phyloP scores from a whole-genome alignment of 371 early-diverging fungal genomes.

The Mucor sp. region DNA sequence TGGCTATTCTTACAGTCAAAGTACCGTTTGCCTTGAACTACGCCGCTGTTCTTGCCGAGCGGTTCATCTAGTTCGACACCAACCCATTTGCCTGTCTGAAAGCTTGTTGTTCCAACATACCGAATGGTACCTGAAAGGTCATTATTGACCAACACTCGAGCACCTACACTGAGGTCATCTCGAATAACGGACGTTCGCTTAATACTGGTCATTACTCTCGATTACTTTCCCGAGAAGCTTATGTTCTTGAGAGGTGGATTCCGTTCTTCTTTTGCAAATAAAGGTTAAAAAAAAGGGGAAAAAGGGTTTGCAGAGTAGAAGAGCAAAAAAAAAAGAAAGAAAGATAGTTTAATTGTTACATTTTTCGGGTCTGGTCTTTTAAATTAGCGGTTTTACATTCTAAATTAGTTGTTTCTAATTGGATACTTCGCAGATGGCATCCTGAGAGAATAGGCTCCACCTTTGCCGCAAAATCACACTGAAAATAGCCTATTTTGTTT shows the following conservation, averaged over 20 bases:
- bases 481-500: too few relatives aligned
- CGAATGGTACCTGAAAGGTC: constrained; percentile 58
- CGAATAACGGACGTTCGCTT: constrained; percentile 16
- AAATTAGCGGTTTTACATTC: background rate
- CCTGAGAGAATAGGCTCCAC: background rate
- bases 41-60: constrained; percentile 80
- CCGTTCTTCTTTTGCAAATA: background rate
- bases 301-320: background rate
- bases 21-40: constrained; percentile 78
- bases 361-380: background rate
- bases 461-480: background rate
- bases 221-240: background rate
- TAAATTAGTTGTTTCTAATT: background rate
- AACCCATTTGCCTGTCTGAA: constrained; percentile 79
- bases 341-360: background rate
- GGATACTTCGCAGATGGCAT: background rate
- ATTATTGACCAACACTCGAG: constrained; percentile 64
- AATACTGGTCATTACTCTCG: background rate
- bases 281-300: background rate
- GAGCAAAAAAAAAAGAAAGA: background rate
- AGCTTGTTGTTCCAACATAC: constrained; percentile 70
- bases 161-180: constrained; percentile 44
- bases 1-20: constrained; percentile 73
- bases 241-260: background rate
- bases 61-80: constrained; percentile 77